These are phyloP conservation scores for Clarkia xantiana DNA, from an alignment of 345 rosid genomes.

Conservation along the genomic window DNA sequence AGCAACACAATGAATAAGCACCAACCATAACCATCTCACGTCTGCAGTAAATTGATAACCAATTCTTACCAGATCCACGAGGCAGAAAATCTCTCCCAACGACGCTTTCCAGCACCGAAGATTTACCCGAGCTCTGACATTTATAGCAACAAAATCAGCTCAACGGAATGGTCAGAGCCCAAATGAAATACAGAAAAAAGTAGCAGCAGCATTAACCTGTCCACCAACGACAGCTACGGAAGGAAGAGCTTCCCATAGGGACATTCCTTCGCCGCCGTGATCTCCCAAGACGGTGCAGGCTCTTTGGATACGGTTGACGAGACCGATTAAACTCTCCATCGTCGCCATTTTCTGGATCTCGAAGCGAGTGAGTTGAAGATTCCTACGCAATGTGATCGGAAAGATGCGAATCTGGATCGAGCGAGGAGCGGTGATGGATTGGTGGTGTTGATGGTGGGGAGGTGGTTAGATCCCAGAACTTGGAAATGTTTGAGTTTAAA, in stretches of 20 bases:
- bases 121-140: slow-evolving; percentile 83
- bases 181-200: no score
- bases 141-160: no score
- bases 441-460: no score
- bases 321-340: slow-evolving; percentile 84
- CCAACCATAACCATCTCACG: background rate
- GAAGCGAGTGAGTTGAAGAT: background rate
- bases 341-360: slow-evolving; percentile 46
- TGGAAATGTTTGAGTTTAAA: no score
- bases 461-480: no score
- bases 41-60: background rate
- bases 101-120: slow-evolving; percentile 90
- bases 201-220: no score
- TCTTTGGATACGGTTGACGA: slow-evolving; percentile 84
- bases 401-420: background rate
- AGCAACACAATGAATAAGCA: background rate
- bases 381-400: background rate
- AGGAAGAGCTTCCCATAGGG: slow-evolving; percentile 97
- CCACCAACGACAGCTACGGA: slow-evolving; percentile 17
- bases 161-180: no score
- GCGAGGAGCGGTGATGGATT: background rate
- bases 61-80: slow-evolving; percentile 88
- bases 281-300: slow-evolving; percentile 93
- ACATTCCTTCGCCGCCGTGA: slow-evolving; percentile 96
- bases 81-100: slow-evolving; percentile 97